Conservation (phyloP, 2,329 filamentous ascomycete species). For the Verticillium dahliae region DNA sequence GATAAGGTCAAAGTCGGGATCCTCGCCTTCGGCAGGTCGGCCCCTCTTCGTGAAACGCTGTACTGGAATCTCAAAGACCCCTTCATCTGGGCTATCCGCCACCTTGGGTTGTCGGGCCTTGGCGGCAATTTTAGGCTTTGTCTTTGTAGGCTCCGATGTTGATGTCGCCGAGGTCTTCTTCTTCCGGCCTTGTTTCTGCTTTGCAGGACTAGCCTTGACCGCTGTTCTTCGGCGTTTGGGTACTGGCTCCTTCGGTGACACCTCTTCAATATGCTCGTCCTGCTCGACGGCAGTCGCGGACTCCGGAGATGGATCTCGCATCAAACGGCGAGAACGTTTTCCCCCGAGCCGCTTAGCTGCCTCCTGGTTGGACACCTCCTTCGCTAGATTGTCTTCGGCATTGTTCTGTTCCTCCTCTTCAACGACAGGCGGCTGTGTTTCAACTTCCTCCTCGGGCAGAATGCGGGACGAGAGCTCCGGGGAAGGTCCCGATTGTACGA, state of each 20-base stretch:
- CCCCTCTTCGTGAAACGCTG: slow-evolving; percentile 50
- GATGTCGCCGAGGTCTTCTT: slow-evolving; percentile 11
- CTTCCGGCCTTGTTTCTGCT: slow-evolving; percentile 28
- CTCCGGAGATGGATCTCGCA: slow-evolving; percentile 32
- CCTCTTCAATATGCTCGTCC: slow-evolving; percentile 15
- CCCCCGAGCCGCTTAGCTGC: slow-evolving; percentile 33
- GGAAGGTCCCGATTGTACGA: neutral
- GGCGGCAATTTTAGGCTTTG: slow-evolving; percentile 8
- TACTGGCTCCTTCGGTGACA: slow-evolving; percentile 17
- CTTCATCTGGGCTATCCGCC: slow-evolving; percentile 11
- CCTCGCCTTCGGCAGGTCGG: slow-evolving; percentile 31
- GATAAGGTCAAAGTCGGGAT: slow-evolving; percentile 35
- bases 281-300: slow-evolving; percentile 23
- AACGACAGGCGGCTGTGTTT: neutral
- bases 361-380: slow-evolving; percentile 36
- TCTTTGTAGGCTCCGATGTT: slow-evolving; percentile 8
- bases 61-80: slow-evolving; percentile 47
- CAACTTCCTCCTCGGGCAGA: neutral
- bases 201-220: slow-evolving; percentile 30
- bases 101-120: slow-evolving; percentile 12
- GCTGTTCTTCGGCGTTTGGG: slow-evolving; percentile 30
- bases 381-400: slow-evolving; percentile 22
- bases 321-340: slow-evolving; percentile 34
- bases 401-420: slow-evolving; percentile 4
- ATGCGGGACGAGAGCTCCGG: slow-evolving; percentile 8